Conservation (phyloP, 225 moss, liverwort and hornwort species). For the Bryoerythrophyllum caledonicum region DNA sequence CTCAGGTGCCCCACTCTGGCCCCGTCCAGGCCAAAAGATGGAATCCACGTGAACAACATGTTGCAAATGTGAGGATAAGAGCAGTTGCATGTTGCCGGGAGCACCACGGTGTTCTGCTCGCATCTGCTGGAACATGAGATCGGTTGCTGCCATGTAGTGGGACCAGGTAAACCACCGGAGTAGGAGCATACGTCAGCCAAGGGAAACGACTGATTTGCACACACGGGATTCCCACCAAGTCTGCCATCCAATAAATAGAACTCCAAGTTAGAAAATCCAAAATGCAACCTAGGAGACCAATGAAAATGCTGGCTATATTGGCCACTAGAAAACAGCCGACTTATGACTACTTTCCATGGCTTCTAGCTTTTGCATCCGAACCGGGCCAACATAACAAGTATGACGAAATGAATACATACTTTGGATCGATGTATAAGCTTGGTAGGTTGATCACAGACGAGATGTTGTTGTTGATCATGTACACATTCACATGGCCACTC, state of each 20-base stretch:
- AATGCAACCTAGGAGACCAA: too few species aligned
- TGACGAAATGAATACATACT: conserved; percentile 23
- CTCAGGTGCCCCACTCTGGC: conserved; percentile 42
- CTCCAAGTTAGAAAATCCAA: not conserved
- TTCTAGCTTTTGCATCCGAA: too few species aligned
- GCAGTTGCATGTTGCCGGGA: conserved; percentile 44
- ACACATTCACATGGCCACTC: conserved; percentile 33
- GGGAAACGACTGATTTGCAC: conserved; percentile 46
- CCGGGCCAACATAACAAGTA: too few species aligned
- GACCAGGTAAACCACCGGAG: conserved; percentile 11
- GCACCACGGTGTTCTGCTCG: conserved; percentile 20
- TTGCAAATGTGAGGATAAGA: conserved; percentile 45
- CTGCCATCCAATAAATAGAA: conserved; percentile 20
- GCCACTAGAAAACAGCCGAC: too few species aligned
- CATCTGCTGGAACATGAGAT: conserved; percentile 30
- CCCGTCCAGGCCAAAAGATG: conserved; percentile 34
- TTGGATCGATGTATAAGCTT: conserved; percentile 29
- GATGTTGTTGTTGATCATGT: conserved; percentile 46
- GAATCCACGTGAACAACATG: conserved; percentile 43
- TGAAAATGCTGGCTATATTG: too few species aligned
- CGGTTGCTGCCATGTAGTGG: conserved; percentile 40
- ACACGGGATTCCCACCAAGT: conserved; percentile 53
- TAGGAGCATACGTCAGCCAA: conserved; percentile 33
- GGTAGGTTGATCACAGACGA: conserved; percentile 41
- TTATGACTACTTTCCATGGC: too few species aligned